Base-by-base conservation (phyloP, 2,329 filamentous ascomycete genomes). In the Penicillium sp. region DNA sequence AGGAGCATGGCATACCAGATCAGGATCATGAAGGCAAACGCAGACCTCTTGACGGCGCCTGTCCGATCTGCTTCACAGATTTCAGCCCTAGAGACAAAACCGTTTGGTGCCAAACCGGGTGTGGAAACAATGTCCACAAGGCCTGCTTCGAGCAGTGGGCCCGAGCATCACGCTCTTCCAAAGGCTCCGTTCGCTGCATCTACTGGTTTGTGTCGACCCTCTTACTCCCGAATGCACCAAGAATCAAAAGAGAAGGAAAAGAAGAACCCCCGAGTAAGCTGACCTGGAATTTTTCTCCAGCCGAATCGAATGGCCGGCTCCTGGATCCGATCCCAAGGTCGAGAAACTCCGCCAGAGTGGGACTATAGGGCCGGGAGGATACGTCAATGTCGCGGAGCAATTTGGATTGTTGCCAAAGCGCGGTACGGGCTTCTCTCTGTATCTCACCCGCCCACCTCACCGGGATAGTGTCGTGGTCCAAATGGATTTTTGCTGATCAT, bases 81-180 rank as follows among this genome's bases (percentile, higher is more conserved):
- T 74, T 81, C 45, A 69, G 76, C 26, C 61, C 72, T 1, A 61
- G 61, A 3, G 70, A 70, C 9, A 67, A 75, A 4, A 72, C 76
- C 5, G 65, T 80, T 8, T 84, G 79, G 73, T 84, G 82, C 65
- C 76, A 76, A 57, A 74, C 75, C 0, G 71, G 76, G 3, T 85
- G 82, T 55, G 81, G 81, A 13, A 82, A 84, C 63, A 83, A 83
- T 56, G 66, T 83, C n/a, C 80, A 83, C 61, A 74, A 75, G 49
- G 58, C 63, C 1, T 83, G 80, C 55, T 82, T 83, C 61, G 63
- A 76, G 46, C 70, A 75, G 50, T 83, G 80, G 80, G 68, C 66
- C 9, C 61, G 63, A 9, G 68, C 62, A 9, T 60, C 66, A 32
- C 58, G 58, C 1, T 52, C 59, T 3, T 25, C 18, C 1, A 59